Conservation (phyloP, 306 rosid species). For the Dryas drummondii region DNA sequence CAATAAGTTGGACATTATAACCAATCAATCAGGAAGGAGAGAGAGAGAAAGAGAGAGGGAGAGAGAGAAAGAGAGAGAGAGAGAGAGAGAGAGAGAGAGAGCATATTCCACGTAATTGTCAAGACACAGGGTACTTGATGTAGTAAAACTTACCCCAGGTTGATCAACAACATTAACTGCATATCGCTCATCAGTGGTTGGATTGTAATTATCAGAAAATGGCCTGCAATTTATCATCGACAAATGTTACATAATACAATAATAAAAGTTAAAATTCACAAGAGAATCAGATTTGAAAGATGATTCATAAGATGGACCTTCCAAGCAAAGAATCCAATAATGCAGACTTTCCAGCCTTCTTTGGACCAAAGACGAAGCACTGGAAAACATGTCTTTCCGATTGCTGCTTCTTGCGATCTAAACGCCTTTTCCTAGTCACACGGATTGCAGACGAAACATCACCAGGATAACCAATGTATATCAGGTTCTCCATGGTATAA, state of each 20-base stretch:
- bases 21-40: neutral
- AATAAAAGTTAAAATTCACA: neutral
- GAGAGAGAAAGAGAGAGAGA: neutral
- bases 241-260: slow-evolving; percentile 8
- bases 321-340: slow-evolving; percentile 77
- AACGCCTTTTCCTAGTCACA: slow-evolving; percentile 74
- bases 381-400: slow-evolving; percentile 83
- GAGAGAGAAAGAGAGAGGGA: neutral
- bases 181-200: slow-evolving; percentile 70
- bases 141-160: slow-evolving; percentile 43
- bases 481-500: slow-evolving; percentile 79
- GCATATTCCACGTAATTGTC: neutral
- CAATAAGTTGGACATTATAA: neutral
- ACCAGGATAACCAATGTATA: slow-evolving; percentile 78
- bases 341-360: slow-evolving; percentile 88
- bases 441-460: slow-evolving; percentile 77
- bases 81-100: neutral
- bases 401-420: slow-evolving; percentile 84
- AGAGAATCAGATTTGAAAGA: slow-evolving; percentile 10
- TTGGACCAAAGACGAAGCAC: slow-evolving; percentile 95
- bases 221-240: slow-evolving; percentile 50
- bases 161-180: slow-evolving; percentile 65
- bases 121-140: slow-evolving; percentile 9
- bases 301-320: slow-evolving; percentile 47
- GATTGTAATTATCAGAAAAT: slow-evolving; percentile 55